Base-by-base conservation (phyloP, 2,329 filamentous ascomycete species). In the Diatrype stigma region DNA sequence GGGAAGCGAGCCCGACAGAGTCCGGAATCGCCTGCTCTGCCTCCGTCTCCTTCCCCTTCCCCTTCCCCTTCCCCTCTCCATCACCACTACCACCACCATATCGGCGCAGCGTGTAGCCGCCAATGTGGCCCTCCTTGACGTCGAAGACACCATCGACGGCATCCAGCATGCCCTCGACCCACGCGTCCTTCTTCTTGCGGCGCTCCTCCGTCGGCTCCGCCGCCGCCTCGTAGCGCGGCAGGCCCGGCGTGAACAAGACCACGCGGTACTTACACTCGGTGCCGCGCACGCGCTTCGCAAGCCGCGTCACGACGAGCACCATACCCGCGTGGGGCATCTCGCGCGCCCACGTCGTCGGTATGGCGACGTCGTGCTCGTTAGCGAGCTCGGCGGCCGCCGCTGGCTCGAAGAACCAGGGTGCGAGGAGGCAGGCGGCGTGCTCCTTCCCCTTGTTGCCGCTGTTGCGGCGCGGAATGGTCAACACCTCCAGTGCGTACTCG, bases 351-450 rank as follows among this genome's bases (percentile, higher is more conserved):
- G 26, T 28, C 1, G 1, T 35, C 5, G 56, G 54, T 6, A 56
- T 48, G 6, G 51, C 2, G 16, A 50, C 4, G 22, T 48, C 17
- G 12, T 4, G 35, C 8, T 40, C 19, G 8, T 11, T 2, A 6
- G 56, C 55, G 2, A 16, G 28, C 3, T 17, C n/a, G 1, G 16
- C 11, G 34, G 55, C 19, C 7, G 32, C 23, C 5, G 50, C 49
- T 11, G 47, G 26, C 1, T 56, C 51, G 30, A 54, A 56, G 51
- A 59, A 58, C 58, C 56, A 60, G 1, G 58, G 58, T 2, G 52
- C 57, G 5, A 60, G 49, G 11, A 59, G 54, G 16, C 52, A 47
- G 10, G 58, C 45, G 1, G 54, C 56, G 26, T 53, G 30, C 2
- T 48, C 6, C 35, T 49, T 55, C 6, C 10, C 34, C 6, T 26